These are phyloP conservation scores for Tolypocladium ovalisporum DNA, from an alignment of 2,329 filamentous ascomycete species.

Conservation along the genomic window DNA sequence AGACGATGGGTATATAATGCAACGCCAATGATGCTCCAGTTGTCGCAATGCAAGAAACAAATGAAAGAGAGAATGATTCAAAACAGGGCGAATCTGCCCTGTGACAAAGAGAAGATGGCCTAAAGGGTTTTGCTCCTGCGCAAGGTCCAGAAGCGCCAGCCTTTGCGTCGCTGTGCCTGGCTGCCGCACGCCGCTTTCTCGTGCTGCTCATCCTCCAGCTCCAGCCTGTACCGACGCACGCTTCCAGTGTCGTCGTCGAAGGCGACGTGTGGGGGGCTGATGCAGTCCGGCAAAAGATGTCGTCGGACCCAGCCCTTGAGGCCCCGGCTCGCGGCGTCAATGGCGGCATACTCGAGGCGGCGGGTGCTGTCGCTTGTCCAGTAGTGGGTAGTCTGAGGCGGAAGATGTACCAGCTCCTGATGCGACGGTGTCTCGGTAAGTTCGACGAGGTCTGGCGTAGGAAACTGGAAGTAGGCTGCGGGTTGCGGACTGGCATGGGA, in stretches of 20 bases:
- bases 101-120: neutral
- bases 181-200: constrained; percentile 10
- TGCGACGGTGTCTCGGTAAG: constrained; percentile 10
- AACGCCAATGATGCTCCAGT: neutral
- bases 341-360: constrained; percentile 54
- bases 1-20: neutral
- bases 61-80: too few relatives aligned
- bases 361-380: constrained; percentile 56
- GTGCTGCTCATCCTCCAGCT: constrained; percentile 36
- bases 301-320: constrained; percentile 49
- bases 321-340: constrained; percentile 49
- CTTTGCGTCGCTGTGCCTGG: constrained; percentile 9
- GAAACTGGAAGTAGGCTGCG: constrained; percentile 38
- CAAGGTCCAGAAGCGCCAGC: constrained; percentile 17
- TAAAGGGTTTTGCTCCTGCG: constrained; percentile 12
- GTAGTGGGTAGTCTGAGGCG: constrained; percentile 51
- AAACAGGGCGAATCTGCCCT: neutral
- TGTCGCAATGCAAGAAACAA: neutral
- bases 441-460: constrained; percentile 28
- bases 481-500: constrained; percentile 18
- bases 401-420: constrained; percentile 15
- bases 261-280: constrained; percentile 40
- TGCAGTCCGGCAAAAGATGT: constrained; percentile 49
- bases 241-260: constrained; percentile 55
- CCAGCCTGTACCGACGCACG: constrained; percentile 50